Base-by-base conservation (phyloP, 495 filamentous ascomycete genomes). In the Tuber borchii region DNA sequence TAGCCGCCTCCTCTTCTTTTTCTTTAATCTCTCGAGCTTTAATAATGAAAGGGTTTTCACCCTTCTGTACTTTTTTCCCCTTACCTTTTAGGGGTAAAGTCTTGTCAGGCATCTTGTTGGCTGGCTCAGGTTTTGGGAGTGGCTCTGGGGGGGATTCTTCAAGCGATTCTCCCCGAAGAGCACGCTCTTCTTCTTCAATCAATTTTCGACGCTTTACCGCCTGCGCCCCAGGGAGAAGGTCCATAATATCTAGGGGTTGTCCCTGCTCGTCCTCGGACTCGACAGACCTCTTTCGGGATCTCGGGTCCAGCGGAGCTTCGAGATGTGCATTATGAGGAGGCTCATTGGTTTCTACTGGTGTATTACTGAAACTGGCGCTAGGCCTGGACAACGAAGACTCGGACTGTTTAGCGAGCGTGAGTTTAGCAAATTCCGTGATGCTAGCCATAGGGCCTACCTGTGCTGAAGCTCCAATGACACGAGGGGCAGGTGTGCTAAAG, bases 191-290 rank as follows among this genome's bases (percentile, higher is more conserved):
- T 71, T 76, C 70, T 56, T 82, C 81, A 31, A 73, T 77, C 46
- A 82, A 37, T 70, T 80, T 82, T n/a, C 81, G 81, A n/a, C 80
- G 80, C 44, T 82, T 82, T 51, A 80, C 73, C 20, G 69, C 76
- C 42, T 72, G 71, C 22, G 80, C 74, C 22, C 77, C 81, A 2
- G 80, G 81, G 34, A 82, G 80, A 46, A 79, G 78, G 70, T 77
- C 80, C 80, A 82, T 82, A 12, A 82, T 40, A 73, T 82, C 77
- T 39, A 80, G 76, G 31, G 69, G 40, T 16, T 82, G 74, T 45
- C 70, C 56, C 1, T 40, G 56, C 37, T 51, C 34, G 71, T 77
- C 71, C 12, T 75, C 73, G 56, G 37, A 20, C 26, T 12, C 37
- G 37, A 75, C 51, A 73, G 76, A 68, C 48, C 65, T 73, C 51